Percentiles rank a stretch among this genome's conserved stretches.
Evolutionary conservation across 73 alveolate species (phyloP).

Genomic region (Halteria grandinella): DNA sequence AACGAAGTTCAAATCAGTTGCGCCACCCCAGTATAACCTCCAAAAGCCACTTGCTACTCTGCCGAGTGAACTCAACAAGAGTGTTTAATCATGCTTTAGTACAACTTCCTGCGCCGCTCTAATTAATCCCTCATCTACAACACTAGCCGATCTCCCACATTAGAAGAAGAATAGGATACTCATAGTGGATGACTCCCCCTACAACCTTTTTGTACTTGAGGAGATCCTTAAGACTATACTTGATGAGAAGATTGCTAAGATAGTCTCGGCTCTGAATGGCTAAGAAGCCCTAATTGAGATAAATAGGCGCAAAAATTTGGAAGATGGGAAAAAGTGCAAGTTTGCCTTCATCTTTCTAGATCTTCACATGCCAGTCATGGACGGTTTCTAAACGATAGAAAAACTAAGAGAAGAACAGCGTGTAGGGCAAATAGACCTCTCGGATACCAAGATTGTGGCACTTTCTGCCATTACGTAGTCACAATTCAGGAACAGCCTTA

Average conservation of each 20-base stretch:
- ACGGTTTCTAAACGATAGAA: constrained; percentile 29
- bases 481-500: too few species aligned
- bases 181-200: constrained; percentile 37
- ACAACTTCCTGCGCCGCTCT: too few species aligned
- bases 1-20: too few species aligned
- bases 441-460: too few species aligned
- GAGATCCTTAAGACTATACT: background rate
- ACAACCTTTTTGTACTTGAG: constrained; percentile 2
- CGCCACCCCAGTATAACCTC: too few species aligned
- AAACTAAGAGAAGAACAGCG: too few species aligned
- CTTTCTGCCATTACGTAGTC: too few species aligned
- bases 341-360: constrained; percentile 19
- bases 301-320: background rate
- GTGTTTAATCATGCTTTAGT: background rate
- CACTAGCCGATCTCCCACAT: background rate
- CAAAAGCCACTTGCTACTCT: background rate
- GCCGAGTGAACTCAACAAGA: background rate
- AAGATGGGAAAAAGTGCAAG: background rate
- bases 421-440: too few species aligned
- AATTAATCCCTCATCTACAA: background rate
- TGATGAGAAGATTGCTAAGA: background rate
- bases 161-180: background rate
- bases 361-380: constrained; percentile 45
- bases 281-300: background rate
- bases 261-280: constrained; percentile 18